Conservation (phyloP, 805 yeast species). For the Phaffomyces thermotolerans region DNA sequence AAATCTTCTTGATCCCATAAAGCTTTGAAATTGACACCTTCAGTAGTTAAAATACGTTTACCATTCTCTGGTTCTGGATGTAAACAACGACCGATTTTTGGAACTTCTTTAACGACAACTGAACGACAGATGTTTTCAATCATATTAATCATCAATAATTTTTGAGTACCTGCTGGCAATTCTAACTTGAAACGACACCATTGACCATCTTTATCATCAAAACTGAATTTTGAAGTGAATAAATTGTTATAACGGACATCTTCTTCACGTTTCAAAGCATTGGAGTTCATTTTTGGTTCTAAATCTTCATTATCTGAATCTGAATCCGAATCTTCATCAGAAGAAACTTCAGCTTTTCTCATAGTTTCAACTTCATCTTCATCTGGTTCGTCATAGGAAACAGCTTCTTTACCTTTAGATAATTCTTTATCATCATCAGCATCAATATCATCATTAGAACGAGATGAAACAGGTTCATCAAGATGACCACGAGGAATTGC, state of each 20-base stretch:
- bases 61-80: constrained; percentile 69
- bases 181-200: constrained; percentile 92
- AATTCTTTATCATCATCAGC: constrained; percentile 57
- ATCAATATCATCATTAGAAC: constrained; percentile 34
- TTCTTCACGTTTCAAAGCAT: constrained; percentile 77
- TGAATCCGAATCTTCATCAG: constrained; percentile 52
- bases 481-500: constrained; percentile 53
- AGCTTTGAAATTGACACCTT: constrained; percentile 95
- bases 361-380: constrained; percentile 90
- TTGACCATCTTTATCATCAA: constrained; percentile 80
- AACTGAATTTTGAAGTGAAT: constrained; percentile 72
- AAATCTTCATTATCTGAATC: constrained; percentile 37
- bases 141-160: constrained; percentile 93
- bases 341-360: constrained; percentile 74
- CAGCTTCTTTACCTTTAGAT: constrained; percentile 71
- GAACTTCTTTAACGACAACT: constrained; percentile 89
- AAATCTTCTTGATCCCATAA: constrained; percentile 98
- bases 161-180: constrained; percentile 79
- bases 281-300: constrained; percentile 36
- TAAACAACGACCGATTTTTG: constrained; percentile 87
- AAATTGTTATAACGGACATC: constrained; percentile 70
- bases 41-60: constrained; percentile 78
- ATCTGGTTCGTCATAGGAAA: constrained; percentile 91
- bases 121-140: constrained; percentile 86
- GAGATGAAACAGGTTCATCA: constrained; percentile 27